Evolutionary conservation across 495 filamentous ascomycete species (phyloP).

Genomic region (Aspergillus cristatus): DNA sequence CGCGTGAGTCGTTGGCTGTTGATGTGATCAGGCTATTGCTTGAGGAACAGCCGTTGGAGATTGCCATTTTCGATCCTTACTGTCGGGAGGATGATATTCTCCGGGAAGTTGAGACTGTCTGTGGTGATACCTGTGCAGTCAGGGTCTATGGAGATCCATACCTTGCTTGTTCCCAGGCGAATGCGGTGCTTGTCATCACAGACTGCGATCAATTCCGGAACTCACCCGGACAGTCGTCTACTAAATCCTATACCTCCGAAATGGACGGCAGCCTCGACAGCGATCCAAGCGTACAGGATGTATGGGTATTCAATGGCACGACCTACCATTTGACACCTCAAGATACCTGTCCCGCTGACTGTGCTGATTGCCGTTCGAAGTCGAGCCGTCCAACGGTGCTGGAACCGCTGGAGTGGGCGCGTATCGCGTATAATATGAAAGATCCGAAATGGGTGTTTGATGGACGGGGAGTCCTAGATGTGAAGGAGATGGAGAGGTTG

Average conservation of each 20-base stretch:
- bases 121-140: slow-evolving; percentile 8
- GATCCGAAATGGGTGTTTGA: slow-evolving; percentile 66
- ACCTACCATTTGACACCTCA: slow-evolving; percentile 12
- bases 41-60: slow-evolving; percentile 50
- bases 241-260: neutral
- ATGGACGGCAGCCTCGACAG: neutral
- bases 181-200: slow-evolving; percentile 29
- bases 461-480: slow-evolving; percentile 55
- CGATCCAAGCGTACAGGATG: neutral
- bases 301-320: slow-evolving; percentile 10
- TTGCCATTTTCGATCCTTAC: slow-evolving; percentile 69
- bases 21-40: slow-evolving; percentile 56
- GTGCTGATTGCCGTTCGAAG: slow-evolving; percentile 13
- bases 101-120: slow-evolving; percentile 22
- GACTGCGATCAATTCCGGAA: slow-evolving; percentile 27
- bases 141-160: slow-evolving; percentile 27
- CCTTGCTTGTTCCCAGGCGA: slow-evolving; percentile 27
- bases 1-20: slow-evolving; percentile 61
- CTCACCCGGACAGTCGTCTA: neutral
- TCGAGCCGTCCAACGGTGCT: slow-evolving; percentile 9
- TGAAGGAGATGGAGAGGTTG: slow-evolving; percentile 41
- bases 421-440: slow-evolving; percentile 45
- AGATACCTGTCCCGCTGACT: slow-evolving; percentile 10
- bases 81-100: slow-evolving; percentile 41
- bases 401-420: slow-evolving; percentile 43